Evolutionary conservation across 108 stramenopile genomes (phyloP).

Genomic region (Pseudonitzschia pungens): DNA sequence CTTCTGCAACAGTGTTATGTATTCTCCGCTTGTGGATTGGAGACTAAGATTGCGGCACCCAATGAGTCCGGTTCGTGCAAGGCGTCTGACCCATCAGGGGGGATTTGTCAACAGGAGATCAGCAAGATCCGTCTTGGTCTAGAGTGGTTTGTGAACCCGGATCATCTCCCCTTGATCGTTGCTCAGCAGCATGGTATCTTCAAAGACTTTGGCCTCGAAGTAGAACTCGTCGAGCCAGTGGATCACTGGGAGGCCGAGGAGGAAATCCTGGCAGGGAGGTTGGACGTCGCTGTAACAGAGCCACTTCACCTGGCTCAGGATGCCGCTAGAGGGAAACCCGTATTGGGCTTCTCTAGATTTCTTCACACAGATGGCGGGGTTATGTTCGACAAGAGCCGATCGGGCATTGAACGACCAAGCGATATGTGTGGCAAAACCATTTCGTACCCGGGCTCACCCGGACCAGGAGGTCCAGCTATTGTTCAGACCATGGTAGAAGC

Average conservation of each 20-base stretch:
- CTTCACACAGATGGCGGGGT: conserved; percentile 62
- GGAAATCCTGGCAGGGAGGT: conserved; percentile 48
- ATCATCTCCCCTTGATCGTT: conserved; percentile 52
- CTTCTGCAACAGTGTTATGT: not conserved
- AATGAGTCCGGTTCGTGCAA: not conserved
- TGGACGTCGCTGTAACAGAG: conserved; percentile 60
- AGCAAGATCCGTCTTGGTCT: conserved; percentile 39
- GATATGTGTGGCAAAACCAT: conserved; percentile 61
- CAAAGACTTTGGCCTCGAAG: conserved; percentile 34
- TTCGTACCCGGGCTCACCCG: conserved; percentile 50
- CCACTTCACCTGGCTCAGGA: conserved; percentile 56
- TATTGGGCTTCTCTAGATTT: conserved; percentile 54
- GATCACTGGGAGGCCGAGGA: conserved; percentile 68
- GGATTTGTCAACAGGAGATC: not conserved
- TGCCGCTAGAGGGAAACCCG: conserved; percentile 44
- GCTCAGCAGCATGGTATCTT: conserved; percentile 51
- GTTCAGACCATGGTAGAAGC: conserved; percentile 62
- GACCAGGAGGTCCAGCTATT: conserved; percentile 63
- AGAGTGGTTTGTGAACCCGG: conserved; percentile 57
- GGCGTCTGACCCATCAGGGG: not conserved
- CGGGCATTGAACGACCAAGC: conserved; percentile 35
- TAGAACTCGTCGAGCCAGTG: conserved; percentile 44
- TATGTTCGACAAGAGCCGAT: conserved; percentile 34
- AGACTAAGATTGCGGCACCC: not conserved
- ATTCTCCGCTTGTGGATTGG: not conserved